Evolutionary conservation across 805 yeast genomes (phyloP), one percentile per base, ranked within the genome.

Genomic region (Schwanniomyces sp.): DNA sequence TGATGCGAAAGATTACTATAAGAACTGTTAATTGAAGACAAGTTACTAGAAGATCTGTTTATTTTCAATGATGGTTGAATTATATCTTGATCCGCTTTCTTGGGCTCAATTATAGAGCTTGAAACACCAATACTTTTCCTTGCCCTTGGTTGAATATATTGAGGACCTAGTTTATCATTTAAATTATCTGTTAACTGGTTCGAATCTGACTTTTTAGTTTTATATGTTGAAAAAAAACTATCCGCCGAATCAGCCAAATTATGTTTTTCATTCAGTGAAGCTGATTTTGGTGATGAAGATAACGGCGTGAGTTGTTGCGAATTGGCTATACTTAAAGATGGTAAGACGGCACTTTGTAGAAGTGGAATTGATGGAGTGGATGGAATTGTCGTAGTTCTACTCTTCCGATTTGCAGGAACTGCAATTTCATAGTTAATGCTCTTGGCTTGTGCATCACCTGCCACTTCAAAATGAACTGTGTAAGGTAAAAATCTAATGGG

Each of bases 381-480:
- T 8, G 42, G 17, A 26, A 34, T 37, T 41, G 10, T 55, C 43
- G 25, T 50, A 46, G 40, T 7, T 25, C 14, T 26, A 37, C 30
- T 14, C 45, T 21, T 18, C 6, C 8, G n/a, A 3, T 37, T 37
- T 7, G 27, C 40, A n/a, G 40, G 27, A 8, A 12, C 27, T 7
- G 14, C 27, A 18, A 41, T 44, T n/a, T 45, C 24, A 18, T 34
- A 39, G 17, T 25, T 12, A 26, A 49, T 52, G 7, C 30, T 30
- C 21, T 49, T 43, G 27, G 37, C 41, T 10, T 48, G 48, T 10
- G 42, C 45, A 24, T 53, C 55, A 9, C 60, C 49, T n/a, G 55
- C 64, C 6, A 80, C 76, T 52, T 80, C 81, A 52, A 80, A 80
- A 52, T 85, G 88, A n/a, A 86, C 90, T 3, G 90, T 84, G 57